Base-by-base conservation (phyloP, 371 early-diverging fungal species). In the Syncephalastrum monosporum region DNA sequence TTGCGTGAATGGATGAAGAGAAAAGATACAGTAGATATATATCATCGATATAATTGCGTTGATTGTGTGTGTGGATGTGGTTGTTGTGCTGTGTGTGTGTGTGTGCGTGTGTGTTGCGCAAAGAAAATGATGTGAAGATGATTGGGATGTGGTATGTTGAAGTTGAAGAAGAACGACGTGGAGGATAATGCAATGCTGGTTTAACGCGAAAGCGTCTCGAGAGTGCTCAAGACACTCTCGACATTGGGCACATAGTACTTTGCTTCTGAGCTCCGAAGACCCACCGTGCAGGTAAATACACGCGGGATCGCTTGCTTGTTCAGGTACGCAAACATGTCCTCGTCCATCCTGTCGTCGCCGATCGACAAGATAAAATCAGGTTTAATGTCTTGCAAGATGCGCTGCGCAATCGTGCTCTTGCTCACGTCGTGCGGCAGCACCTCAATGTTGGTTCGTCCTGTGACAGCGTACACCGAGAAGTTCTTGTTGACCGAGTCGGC, bases 381-480 rank as follows among this genome's bases (percentile, higher is more conserved):
- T 42, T 71, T 72, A 45, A 81, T 71, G 55, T 77, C 71, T 68
- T 83, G 73, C 51, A 87, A 59, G 50, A 90, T 67, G 25, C 82
- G 72, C 41, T 81, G 68, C 25, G 82, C 72, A 51, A 79, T 83
- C 1, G 72, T 72, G 3, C 85, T 86, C 71, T 92, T 91, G 64
- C 79, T 83, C 33, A 86, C 76, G 57, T 84, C 86, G 23, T 84
- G 79, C 5, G 90, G 90, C 74, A 76, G 83, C 50, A 73, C 80
- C 68, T 97, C 97, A 19, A 97, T 84, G 43, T 90, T 93, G 70
- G 96, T 96, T 56, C 93, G 94, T 25, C 96, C 97, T 14, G 91
- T 82, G 43, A 95, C 71, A 14, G 92, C 85, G 67, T 95, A 95
- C 8, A 97, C 90, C 7, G 94, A 91, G 49, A 89, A 84, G 69